Base-by-base conservation (phyloP, 352 stramenopile genomes). In the Phytophthora macrochlamydospora region DNA sequence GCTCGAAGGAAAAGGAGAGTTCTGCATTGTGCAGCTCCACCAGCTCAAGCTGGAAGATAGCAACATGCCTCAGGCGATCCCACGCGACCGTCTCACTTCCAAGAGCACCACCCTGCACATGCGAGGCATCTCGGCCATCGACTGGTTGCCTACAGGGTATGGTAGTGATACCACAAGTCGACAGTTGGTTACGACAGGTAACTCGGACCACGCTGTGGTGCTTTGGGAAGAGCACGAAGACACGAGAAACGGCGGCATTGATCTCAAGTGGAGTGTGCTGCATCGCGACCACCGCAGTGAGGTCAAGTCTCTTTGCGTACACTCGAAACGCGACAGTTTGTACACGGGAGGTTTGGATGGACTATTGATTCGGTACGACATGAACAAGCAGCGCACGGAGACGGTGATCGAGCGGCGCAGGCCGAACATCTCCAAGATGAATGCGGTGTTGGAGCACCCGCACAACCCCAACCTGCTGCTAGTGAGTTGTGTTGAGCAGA, bases 341-440 rank as follows among this genome's bases (percentile, higher is more conserved):
- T 93, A 81, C 67, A 91, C 86, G 2, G 85, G 88, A 42, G 86
- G 81, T 7, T 65, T 93, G 24, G 88, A 96, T 56, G 88, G 88
- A 0, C 60, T 85, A 30, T 69, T 95, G 37, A 72, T 94, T 12
- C 74, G 76, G 29, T 96, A 91, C 58, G 88, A 96, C 59, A 37
- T 93, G 59, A 68, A 91, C 31, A 73, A 71, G 51, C 67, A 74
- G 7, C 48, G 46, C 30, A 67, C 75, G 14, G 32, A 76, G 12
- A 75, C 67, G 1, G 67, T 93, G 18, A 77, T 95, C 43, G 84
- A 95, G 62, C 83, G 83, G 18, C 80, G 87, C n/a, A 87, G 90
- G 35, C 85, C 85, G 13, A 79, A 64, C 4, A 94, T 95, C 28
- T 88, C 78, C 28, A 92, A 94, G 73, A 93, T 96, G 68, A 96